Percentiles rank a stretch among this genome's conserved stretches.
phyloP scores from a whole-genome alignment of 805 yeast genomes.

The Kazachstania kunashirensis region DNA sequence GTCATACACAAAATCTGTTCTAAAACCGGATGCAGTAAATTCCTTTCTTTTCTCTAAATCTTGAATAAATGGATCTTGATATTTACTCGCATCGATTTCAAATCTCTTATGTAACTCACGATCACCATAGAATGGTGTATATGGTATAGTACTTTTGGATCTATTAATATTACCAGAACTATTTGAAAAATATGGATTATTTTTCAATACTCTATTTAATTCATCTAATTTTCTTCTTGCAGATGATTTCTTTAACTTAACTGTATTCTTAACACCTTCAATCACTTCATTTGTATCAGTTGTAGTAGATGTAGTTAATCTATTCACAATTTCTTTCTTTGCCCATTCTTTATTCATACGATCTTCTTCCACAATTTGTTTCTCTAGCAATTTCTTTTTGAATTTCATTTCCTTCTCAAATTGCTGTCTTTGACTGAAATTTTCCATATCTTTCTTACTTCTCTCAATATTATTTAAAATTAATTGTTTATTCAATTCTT shows the following conservation, averaged over 20 bases:
- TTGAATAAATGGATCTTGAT: constrained; percentile 57
- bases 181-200: constrained; percentile 29
- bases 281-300: constrained; percentile 40
- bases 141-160: constrained; percentile 38
- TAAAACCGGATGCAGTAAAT: constrained; percentile 80
- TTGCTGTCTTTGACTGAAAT: constrained; percentile 51
- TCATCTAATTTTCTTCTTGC: constrained; percentile 46
- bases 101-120: constrained; percentile 48
- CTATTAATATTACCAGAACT: constrained; percentile 11
- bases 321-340: constrained; percentile 47
- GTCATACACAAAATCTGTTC: constrained; percentile 56
- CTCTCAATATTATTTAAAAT: constrained; percentile 69
- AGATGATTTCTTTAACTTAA: constrained; percentile 49
- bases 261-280: constrained; percentile 42
- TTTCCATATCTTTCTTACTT: constrained; percentile 61
- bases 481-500: constrained; percentile 60
- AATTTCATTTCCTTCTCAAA: constrained; percentile 58
- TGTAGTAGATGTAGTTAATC: constrained; percentile 31
- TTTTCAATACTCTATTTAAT: constrained; percentile 30
- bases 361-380: constrained; percentile 55
- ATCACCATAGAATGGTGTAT: constrained; percentile 93
- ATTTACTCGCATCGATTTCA: constrained; percentile 33
- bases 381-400: constrained; percentile 42
- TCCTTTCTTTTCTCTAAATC: constrained; percentile 47
- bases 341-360: constrained; percentile 43